Conservation (phyloP, 345 rosid genomes). For the Populus euphratica region DNA sequence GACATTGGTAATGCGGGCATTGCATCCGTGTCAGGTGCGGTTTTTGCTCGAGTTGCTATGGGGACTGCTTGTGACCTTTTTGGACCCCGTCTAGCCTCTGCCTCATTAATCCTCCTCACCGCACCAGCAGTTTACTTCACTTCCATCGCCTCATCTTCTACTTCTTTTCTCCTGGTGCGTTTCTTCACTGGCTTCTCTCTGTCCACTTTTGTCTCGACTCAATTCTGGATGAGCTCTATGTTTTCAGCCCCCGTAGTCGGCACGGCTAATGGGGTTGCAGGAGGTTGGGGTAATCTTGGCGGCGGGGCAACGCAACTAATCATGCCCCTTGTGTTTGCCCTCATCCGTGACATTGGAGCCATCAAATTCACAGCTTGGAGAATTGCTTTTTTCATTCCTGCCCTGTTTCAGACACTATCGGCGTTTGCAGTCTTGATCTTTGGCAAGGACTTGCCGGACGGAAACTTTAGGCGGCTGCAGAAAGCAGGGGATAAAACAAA, state of each 20-base stretch:
- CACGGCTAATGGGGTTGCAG: slow-evolving; percentile 72
- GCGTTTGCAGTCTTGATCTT: slow-evolving; percentile 64
- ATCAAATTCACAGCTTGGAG: slow-evolving; percentile 79
- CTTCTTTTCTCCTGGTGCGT: slow-evolving; percentile 60
- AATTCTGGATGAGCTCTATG: slow-evolving; percentile 97
- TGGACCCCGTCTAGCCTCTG: slow-evolving; percentile 86
- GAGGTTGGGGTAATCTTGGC: slow-evolving; percentile 90
- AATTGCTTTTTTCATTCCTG: slow-evolving; percentile 78
- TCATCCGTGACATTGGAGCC: slow-evolving; percentile 56
- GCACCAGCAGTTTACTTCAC: slow-evolving; percentile 80
- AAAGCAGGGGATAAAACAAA: slow-evolving; percentile 65
- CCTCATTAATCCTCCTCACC: slow-evolving; percentile 66
- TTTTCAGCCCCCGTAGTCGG: slow-evolving; percentile 68
- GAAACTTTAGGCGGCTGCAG: slow-evolving; percentile 54
- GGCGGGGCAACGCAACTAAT: slow-evolving; percentile 92
- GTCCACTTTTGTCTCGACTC: slow-evolving; percentile 76
- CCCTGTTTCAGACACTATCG: slow-evolving; percentile 59
- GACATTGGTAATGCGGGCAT: slow-evolving; percentile 90
- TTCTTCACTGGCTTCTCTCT: slow-evolving; percentile 80
- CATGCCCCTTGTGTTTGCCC: slow-evolving; percentile 66
- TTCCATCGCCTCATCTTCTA: slow-evolving; percentile 53
- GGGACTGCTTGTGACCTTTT: slow-evolving; percentile 74
- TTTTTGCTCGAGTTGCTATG: slow-evolving; percentile 74
- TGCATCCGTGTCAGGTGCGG: slow-evolving; percentile 82
- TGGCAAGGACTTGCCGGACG: slow-evolving; percentile 84